Evolutionary conservation across 441 rosid species (phyloP), one percentile per base, ranked within the genome.

Genomic region (Populus hybrid): DNA sequence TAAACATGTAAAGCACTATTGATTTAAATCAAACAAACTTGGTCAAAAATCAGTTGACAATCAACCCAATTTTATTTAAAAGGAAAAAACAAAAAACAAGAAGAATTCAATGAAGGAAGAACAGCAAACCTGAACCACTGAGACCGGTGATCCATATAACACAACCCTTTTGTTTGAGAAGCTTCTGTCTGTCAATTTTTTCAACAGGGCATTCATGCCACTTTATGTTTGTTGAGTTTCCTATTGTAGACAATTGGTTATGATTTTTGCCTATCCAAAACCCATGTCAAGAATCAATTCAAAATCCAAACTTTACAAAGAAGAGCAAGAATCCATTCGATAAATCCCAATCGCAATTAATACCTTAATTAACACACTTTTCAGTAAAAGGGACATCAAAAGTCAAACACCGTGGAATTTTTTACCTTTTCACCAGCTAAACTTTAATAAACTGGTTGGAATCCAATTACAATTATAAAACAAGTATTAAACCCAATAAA

Each of bases 121-220:
- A 20, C 23, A 68, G 75, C 65, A 78, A 80, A 95, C 97, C 98
- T 86, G 97, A 92, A 81, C 97, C 97, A 69, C 99, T 95, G 56
- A 95, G 94, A 29, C 98, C 98, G 2, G 99, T 95, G 77, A 93
- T 91, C 99, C 99, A 93, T 53, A 93, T 87, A 59, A 95, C 97
- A 82, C 97, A 93, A 16, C 98, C 97, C 80, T 91, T 92, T 74
- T 95, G 98, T 72, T 91, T 73, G 12, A 93, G 86, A 69, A 95
- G 79, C 79, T 81, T 82, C 75, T 92, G 95, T 83, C 94, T 90
- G 64, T 89, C 97, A 78, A 72, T 42, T 86, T 83, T 94, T 75
- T 88, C 95, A 83, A 94, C 90, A 6, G 93, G 87, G 31, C 87
- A 89, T 70, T 90, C 88, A 71, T 95, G 97, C 99, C 99, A 95